Base-by-base conservation (phyloP, 176 grass and related monocot genomes). In the Aegilops bicornis region DNA sequence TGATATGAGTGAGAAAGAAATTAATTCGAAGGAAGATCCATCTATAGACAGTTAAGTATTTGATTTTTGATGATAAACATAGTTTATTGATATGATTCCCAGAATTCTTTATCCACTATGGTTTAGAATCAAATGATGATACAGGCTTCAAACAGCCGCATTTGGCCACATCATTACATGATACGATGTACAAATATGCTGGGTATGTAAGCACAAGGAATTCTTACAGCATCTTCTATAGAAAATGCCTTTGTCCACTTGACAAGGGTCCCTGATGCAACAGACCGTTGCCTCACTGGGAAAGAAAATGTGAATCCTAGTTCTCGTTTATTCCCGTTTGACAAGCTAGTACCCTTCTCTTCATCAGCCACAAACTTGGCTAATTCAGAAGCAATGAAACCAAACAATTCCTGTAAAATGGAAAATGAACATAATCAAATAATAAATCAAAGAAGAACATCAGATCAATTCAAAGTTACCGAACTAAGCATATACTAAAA, bases 221-320 rank as follows among this genome's bases (percentile, higher is more conserved):
- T 8, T 48, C 75, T 89, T 95, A 98, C 96, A 70, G 82, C 94
- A 35, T 98, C 96, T 82, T 89, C 82, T 39, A 95, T 92, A 29
- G 86, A 89, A 88, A 95, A 98, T 79, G 93, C 91, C 64, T 98
- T 92, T 79, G 96, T 95, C 96, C 96, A 95, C 85, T 95, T 95
- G 64, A 95, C 89, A 81, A 94, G 93, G n/a, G 78, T 92, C 22
- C 93, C 96, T 1, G 91, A 89, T 52, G 91, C 79, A 79, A 95
- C 36, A 10, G 93, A 98, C 20, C 42, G 78, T 61, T 98, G 96
- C 65, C 87, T 93, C 81, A 95, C 90, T n/a, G 96, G 91, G 88
- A 98, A 98, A 29, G 96, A 98, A 83, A 98, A 98, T 35, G 93
- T 98, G 82, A 98, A 98, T 17, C 91, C 96, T 25, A 98, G 48